Conservation (phyloP, 208 protist genomes). For the Zelonia costaricensis region DNA sequence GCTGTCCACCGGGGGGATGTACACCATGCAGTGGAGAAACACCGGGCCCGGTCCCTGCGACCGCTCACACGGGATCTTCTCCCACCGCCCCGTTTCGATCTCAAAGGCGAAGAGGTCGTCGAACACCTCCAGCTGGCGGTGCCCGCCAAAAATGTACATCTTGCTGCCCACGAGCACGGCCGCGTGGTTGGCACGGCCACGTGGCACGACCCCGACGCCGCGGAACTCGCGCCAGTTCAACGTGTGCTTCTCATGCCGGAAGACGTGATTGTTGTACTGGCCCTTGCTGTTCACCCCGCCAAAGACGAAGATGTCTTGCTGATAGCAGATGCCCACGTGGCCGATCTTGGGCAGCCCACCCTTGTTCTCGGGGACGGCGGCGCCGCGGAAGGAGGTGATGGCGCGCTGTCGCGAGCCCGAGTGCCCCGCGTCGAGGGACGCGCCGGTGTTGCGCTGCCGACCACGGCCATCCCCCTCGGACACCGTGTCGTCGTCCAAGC, state of each 20-base stretch:
- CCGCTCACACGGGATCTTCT: slow-evolving; percentile 70
- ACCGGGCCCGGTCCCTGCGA: slow-evolving; percentile 71
- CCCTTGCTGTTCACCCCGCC: slow-evolving; percentile 73
- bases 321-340: slow-evolving; percentile 78
- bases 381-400: slow-evolving; percentile 55
- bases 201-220: slow-evolving; percentile 68
- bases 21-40: slow-evolving; percentile 80
- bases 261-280: slow-evolving; percentile 65
- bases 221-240: slow-evolving; percentile 81
- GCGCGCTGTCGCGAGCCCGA: slow-evolving; percentile 7
- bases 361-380: slow-evolving; percentile 65
- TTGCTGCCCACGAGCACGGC: slow-evolving; percentile 62
- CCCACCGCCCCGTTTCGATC: slow-evolving; percentile 64
- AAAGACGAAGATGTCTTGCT: slow-evolving; percentile 77
- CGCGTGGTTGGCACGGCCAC: slow-evolving; percentile 78
- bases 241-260: slow-evolving; percentile 76
- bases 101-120: slow-evolving; percentile 81
- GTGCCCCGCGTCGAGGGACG: neutral
- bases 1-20: slow-evolving; percentile 52
- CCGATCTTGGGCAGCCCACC: slow-evolving; percentile 71
- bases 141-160: slow-evolving; percentile 84
- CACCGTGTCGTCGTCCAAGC: neutral
- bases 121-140: slow-evolving; percentile 75
- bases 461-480: neutral
- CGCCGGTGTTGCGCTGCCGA: no score